Percentiles rank a stretch among this genome's conserved stretches.
phyloP scores from a whole-genome alignment of 2,329 filamentous ascomycete genomes.

The Colletotrichum sp. region DNA sequence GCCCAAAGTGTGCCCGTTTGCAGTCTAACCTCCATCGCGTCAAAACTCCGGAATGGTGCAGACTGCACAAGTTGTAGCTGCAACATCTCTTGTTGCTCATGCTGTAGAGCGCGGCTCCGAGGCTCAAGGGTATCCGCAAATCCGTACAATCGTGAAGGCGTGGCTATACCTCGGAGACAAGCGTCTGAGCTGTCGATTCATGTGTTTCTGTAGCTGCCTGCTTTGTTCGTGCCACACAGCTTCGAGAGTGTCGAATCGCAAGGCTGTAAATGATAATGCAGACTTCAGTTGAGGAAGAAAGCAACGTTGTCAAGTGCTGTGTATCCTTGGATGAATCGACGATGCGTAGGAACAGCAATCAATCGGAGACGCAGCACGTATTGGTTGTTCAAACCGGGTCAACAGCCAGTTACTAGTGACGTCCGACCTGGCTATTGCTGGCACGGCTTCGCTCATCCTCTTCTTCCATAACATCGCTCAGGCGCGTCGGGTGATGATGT shows the following conservation, averaged over 20 bases:
- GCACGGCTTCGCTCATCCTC: slow-evolving; percentile 83
- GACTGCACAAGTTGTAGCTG: background rate
- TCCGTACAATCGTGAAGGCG: background rate
- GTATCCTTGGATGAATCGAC: background rate
- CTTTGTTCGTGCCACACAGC: background rate
- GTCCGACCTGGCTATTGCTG: slow-evolving; percentile 62
- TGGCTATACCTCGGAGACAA: background rate
- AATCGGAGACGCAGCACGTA: background rate
- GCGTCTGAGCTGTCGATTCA: background rate
- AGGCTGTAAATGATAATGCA: background rate
- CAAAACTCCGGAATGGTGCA: background rate
- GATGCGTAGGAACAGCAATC: background rate
- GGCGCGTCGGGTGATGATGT: slow-evolving; percentile 85
- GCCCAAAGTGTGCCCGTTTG: background rate
- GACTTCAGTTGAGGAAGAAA: background rate
- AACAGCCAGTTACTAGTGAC: background rate
- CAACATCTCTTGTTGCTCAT: background rate
- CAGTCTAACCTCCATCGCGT: background rate
- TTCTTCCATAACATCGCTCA: slow-evolving; percentile 88
- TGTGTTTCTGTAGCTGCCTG: background rate
- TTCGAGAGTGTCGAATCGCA: background rate
- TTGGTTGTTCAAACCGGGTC: background rate
- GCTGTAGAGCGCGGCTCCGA: background rate
- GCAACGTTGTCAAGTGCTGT: background rate
- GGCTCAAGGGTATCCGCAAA: background rate